phyloP scores from a whole-genome alignment of 2,329 filamentous ascomycete species.

The Colletotrichum sp. region DNA sequence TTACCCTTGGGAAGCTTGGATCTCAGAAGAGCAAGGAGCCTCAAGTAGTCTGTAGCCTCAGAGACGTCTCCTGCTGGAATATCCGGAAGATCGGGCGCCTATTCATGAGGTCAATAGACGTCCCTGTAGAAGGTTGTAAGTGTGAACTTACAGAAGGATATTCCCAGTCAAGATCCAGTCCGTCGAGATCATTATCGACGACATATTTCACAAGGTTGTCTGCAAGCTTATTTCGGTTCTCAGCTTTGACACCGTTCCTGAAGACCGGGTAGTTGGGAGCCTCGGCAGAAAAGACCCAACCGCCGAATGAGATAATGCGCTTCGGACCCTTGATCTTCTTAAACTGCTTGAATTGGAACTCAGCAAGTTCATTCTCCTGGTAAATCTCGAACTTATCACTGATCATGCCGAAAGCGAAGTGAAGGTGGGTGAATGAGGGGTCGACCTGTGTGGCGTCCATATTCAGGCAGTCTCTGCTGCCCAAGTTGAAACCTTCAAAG shows the following conservation, averaged over 20 bases:
- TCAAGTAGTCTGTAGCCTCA: conserved; percentile 34
- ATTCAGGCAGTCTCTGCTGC: conserved; percentile 26
- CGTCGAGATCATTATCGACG: background rate
- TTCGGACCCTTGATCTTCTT: conserved; percentile 32
- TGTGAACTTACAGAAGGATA: background rate
- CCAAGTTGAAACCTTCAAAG: conserved; percentile 30
- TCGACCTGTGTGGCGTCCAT: conserved; percentile 30
- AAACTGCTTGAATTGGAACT: conserved; percentile 35
- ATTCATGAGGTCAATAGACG: background rate
- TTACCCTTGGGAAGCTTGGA: conserved; percentile 15
- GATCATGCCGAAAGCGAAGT: conserved; percentile 36
- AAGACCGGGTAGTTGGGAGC: conserved; percentile 41
- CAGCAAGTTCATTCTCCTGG: background rate
- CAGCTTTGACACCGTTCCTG: conserved; percentile 31
- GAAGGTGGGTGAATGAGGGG: conserved; percentile 29
- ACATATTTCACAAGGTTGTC: conserved; percentile 25
- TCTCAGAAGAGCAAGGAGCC: background rate
- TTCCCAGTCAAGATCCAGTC: conserved; percentile 34
- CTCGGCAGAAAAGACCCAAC: conserved; percentile 44
- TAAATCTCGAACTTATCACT: conserved; percentile 20
- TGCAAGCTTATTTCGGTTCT: conserved; percentile 19
- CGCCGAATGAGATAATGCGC: conserved; percentile 48
- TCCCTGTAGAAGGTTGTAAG: background rate
- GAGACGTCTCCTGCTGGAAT: conserved; percentile 29
- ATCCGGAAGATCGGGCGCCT: background rate